These are phyloP conservation scores for Linnemannia schmuckeri DNA, from an alignment of 192 early-diverging fungal genomes.

Conservation along the genomic window DNA sequence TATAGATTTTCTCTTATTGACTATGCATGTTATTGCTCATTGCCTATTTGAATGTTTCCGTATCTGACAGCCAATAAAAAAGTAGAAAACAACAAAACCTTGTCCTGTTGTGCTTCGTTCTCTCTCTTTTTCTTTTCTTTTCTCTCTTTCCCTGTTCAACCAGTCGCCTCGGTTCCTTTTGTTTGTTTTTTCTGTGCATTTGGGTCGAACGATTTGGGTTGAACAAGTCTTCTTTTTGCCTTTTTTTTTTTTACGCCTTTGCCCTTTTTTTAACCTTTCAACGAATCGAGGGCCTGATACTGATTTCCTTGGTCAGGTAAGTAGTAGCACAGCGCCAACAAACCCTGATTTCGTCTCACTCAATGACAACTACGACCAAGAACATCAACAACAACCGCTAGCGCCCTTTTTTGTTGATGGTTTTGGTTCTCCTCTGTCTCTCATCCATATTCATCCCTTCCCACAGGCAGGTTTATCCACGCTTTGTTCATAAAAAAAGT, in stretches of 20 bases:
- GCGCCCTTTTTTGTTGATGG: background rate
- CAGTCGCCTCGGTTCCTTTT: conserved; percentile 8
- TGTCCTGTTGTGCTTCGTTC: conserved; percentile 2
- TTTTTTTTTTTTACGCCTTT: background rate
- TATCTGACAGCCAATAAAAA: background rate
- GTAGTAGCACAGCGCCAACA: background rate
- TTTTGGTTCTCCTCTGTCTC: background rate
- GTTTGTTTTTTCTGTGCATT: conserved; percentile 10
- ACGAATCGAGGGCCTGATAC: background rate
- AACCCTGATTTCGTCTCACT: background rate
- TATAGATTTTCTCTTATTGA: background rate
- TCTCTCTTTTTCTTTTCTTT: background rate
- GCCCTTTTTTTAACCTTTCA: background rate
- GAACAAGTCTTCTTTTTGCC: background rate
- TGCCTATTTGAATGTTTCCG: background rate
- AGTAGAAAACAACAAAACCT: background rate
- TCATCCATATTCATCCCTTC: background rate
- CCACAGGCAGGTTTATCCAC: too few species aligned
- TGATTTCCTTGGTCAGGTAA: background rate
- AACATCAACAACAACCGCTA: background rate
- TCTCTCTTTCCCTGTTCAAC: background rate
- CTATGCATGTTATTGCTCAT: background rate
- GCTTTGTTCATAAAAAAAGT: too few species aligned
- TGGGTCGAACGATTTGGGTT: too few species aligned
- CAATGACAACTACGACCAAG: background rate